phyloP scores from a whole-genome alignment of 208 protist species.

The Acanthamoeba sp. region DNA sequence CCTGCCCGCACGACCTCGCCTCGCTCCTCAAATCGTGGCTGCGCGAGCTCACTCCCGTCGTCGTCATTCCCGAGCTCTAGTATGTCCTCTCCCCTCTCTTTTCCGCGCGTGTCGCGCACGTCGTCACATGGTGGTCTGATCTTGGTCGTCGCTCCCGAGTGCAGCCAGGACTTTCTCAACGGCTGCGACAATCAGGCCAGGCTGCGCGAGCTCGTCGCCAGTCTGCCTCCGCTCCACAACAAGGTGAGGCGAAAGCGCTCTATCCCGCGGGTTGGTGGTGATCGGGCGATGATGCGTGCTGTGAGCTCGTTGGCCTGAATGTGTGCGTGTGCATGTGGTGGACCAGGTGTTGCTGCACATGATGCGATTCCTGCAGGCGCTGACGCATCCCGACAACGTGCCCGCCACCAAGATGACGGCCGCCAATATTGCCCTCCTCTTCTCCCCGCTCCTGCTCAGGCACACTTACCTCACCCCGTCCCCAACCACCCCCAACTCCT shows the following conservation, averaged over 20 bases:
- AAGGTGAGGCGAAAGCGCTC: no score
- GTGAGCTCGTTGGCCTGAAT: no score
- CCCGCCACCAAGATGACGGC: constrained; percentile 22
- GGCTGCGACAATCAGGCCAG: background rate
- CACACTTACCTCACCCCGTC: no score
- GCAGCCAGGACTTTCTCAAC: background rate
- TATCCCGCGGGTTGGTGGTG: no score
- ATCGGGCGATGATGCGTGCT: no score
- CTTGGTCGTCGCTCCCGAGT: background rate
- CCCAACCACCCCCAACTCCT: no score
- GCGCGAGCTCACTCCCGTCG: background rate
- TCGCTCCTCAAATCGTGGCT: background rate
- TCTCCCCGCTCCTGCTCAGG: background rate
- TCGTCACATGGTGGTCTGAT: background rate
- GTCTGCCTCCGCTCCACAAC: background rate
- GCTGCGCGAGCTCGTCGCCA: background rate
- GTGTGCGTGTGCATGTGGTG: no score
- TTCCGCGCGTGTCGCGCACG: background rate
- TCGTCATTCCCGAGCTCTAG: background rate
- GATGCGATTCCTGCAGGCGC: background rate
- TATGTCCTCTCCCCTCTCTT: background rate
- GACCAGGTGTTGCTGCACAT: background rate
- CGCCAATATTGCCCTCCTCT: background rate
- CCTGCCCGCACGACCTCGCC: background rate
- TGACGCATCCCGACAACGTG: background rate